phyloP scores from a whole-genome alignment of 768 basidiomycete species.

The Rhodotorula kratochvilovae region DNA sequence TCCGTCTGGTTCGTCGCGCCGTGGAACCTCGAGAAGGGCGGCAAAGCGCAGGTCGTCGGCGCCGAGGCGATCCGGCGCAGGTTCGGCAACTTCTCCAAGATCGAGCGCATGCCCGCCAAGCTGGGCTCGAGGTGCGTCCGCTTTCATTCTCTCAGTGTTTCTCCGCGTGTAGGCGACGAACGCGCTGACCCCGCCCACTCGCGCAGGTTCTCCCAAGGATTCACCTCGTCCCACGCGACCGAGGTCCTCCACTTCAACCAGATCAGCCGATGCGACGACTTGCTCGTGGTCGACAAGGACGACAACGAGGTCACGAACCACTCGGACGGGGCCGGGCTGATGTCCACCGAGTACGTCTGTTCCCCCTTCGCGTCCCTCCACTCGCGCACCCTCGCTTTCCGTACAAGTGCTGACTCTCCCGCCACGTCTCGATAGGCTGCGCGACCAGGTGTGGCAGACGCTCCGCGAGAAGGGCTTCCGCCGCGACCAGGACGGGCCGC shows the following conservation, averaged over 20 bases:
- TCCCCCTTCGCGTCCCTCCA: no score
- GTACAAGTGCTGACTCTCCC: neutral
- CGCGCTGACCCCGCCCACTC: neutral
- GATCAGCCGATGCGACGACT: conserved; percentile 9
- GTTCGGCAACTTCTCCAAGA: conserved; percentile 18
- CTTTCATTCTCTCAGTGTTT: no score
- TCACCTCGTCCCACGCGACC: conserved; percentile 11
- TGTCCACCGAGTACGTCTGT: conserved; percentile 10
- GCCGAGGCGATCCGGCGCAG: conserved; percentile 2
- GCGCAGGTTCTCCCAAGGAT: conserved; percentile 11
- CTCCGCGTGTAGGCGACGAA: no score
- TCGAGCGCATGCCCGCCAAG: conserved; percentile 11
- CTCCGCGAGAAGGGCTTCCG: conserved; percentile 5
- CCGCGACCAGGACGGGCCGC: neutral
- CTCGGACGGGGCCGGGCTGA: conserved; percentile 16
- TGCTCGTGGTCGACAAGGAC: neutral
- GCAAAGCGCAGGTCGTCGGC: neutral
- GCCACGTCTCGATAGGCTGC: neutral
- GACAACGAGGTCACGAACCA: conserved; percentile 1
- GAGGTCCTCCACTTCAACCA: neutral
- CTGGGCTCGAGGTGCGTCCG: conserved; percentile 18
- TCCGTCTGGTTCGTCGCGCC: conserved; percentile 16
- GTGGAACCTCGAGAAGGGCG: neutral
- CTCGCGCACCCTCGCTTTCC: no score
- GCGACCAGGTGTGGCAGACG: conserved; percentile 13